These are phyloP conservation scores for Leucosporidium scottii DNA, from an alignment of 768 basidiomycete species.

Conservation along the genomic window DNA sequence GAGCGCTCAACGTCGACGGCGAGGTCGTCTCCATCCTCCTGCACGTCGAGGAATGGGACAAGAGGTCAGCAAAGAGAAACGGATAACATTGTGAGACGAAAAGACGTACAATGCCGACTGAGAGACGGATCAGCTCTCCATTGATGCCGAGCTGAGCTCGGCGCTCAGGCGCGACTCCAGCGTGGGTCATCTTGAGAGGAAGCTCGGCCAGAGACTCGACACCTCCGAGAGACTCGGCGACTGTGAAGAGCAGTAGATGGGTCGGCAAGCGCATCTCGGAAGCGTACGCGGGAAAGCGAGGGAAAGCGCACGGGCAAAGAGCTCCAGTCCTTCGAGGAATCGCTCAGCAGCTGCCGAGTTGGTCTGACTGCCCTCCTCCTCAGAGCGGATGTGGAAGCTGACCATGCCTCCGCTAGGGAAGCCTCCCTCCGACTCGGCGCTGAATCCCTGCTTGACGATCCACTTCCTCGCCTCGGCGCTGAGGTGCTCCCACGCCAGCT, in stretches of 20 bases:
- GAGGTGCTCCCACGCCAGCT: conserved; percentile 38
- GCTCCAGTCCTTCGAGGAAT: conserved; percentile 24
- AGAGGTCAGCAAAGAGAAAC: not conserved
- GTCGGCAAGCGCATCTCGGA: conserved; percentile 58
- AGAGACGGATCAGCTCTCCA: conserved; percentile 63
- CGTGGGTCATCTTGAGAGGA: conserved; percentile 83
- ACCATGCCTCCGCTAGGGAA: conserved; percentile 92
- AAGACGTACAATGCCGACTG: conserved; percentile 57
- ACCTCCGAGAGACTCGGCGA: conserved; percentile 85
- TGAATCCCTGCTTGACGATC: conserved; percentile 32
- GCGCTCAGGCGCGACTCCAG: conserved; percentile 60
- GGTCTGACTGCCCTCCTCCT: conserved; percentile 42
- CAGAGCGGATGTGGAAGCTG: conserved; percentile 52
- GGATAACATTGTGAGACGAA: too few relatives aligned
- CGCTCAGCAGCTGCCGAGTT: conserved; percentile 50
- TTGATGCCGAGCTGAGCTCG: conserved; percentile 66
- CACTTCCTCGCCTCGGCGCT: conserved; percentile 36
- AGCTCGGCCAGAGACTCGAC: conserved; percentile 86
- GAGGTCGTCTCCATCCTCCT: conserved; percentile 76
- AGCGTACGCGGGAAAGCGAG: not conserved
- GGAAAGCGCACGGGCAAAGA: conserved; percentile 10
- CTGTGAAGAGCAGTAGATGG: conserved; percentile 39
- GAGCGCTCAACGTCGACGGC: conserved; percentile 64
- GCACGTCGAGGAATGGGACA: too few relatives aligned
- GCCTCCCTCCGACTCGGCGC: conserved; percentile 43